Evolutionary conservation across 768 basidiomycete species (phyloP), one percentile per base, ranked within the genome.

Genomic region (Hygrophorus pudorinus): DNA sequence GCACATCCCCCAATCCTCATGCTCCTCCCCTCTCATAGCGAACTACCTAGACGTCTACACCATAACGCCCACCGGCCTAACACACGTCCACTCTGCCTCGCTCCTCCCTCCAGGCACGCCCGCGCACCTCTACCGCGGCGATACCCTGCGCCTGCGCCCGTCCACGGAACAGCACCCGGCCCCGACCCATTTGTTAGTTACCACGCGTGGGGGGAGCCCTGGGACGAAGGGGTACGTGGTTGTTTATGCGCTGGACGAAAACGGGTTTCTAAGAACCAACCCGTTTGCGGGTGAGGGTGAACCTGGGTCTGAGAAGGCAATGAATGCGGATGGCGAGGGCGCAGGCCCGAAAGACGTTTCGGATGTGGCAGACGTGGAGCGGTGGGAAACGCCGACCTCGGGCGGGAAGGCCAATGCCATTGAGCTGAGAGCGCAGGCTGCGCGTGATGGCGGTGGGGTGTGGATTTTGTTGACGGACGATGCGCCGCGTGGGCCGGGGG

Each of bases 271-370:
- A 75, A 46, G 72, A 72, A 0, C 60, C 63, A 1, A 75, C 72
- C 1, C 67, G 68, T 0, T 71, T 71, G 10, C 73, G 75, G n/a
- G n/a, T n/a, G n/a, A n/a, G n/a, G n/a, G n/a, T n/a, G n/a, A n/a
- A n/a, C n/a, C n/a, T n/a, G n/a, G n/a, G n/a, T n/a, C n/a, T n/a
- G n/a, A n/a, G n/a, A n/a, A n/a, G n/a, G n/a, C n/a, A n/a, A n/a
- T n/a, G 1, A 74, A 70, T 57, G 75, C 75, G 10, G 67, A 75
- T 44, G 75, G 72, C 2, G 59, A 75, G 8, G 73, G 75, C 44
- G 44, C 75, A 5, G 48, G 62, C 5, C 44, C 60, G 6, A 71
- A 71, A 48, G 42, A 43, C 30, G 44, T 31, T 2, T 21, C 5
- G 46, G 40, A 3, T 45, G 51, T 2, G 48, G 34, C 10, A n/a